Base-by-base conservation (phyloP, 2,329 filamentous ascomycete species). In the Phialophora expanda region DNA sequence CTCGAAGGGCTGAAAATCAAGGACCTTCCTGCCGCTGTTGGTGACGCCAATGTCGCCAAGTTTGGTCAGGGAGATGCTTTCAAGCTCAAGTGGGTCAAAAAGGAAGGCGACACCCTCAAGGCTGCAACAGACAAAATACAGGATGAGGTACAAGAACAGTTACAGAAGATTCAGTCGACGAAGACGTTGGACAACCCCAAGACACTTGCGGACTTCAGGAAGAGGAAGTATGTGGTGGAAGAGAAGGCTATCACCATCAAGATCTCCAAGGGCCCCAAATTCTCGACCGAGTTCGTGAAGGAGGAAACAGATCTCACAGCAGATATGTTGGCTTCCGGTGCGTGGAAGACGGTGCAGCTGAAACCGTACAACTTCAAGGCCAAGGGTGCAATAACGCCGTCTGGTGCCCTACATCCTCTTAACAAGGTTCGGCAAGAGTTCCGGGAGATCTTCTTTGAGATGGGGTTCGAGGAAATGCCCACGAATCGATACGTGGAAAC, bases 401-500 rank as follows among this genome's bases (percentile, higher is more conserved):
- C 79, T 57, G 83, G 83, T 62, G 82, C 83, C 51, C 74, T 85
- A 60, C 83, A 85, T 74, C 83, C 83, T 17, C 75, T 99, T 72
- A 97, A 93, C 82, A 98, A 98, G 84, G 94, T 98, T 74, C 90
- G 95, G 73, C 87, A 92, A 74, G 95, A 98, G 81, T 97, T 99
- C 86, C 86, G 95, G 65, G 91, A 95, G 76, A 97, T 99, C 77
- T 99, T 99, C 88, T 98, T 99, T 81, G 93, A 97, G 78, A 96
- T 97, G 89, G 95, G 94, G 61, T 99, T 98, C 82, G 89, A 94
- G 75, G 95, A 99, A 83, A 98, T 99, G 95, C 91, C 93, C 14
- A 97, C 94, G 57, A 90, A 90, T 80, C 88, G 91, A 78, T 97
- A 89, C 77, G 93, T 98, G 69, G 95, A 99, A 81, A 94, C 93